Evolutionary conservation across 768 basidiomycete species (phyloP), one percentile per base, ranked within the genome.

Genomic region (Suillus discolor): DNA sequence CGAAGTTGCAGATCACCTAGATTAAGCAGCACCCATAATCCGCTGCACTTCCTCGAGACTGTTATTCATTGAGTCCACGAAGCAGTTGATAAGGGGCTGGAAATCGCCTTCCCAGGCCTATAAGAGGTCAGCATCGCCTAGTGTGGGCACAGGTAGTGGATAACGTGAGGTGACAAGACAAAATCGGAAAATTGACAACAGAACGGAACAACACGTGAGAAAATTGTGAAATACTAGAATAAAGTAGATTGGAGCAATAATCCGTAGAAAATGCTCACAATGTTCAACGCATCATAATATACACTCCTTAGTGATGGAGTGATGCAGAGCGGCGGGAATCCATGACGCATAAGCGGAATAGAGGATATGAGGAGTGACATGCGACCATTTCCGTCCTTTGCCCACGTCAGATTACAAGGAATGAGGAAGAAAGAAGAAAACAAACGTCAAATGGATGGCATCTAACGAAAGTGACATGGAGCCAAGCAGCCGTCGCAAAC

Each of bases 381-480:
- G 11, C 77, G 71, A n/a, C 78, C 75, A 64, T 78, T 78, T 55
- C 78, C 77, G 23, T 78, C 74, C 77, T 78, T 31, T 39, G n/a
- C 6, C 20, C 13, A 60, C 45, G 42, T 61, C 38, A 38, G 62
- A 31, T 28, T 62, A 45, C 16, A 34, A 11, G 13, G 12, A 42
- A 31, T 12, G 18, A 61, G 41, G n/a, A 34, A 36, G 18, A 38
- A 13, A 31, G 23, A 44, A 25, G n/a, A n/a, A 51, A 18, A 38
- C 76, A 63, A 67, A 78, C 77, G 53, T 78, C 77, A 39, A 78
- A 78, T 0, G 77, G 77, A 41, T 79, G 77, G 59, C 77, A 79
- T 2, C 76, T 71, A 20, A 74, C 77, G 55, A 78, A 71, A 3
- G 77, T 75, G 7, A 78, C 71, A 31, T 78, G 77, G 13, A 78